phyloP scores from a whole-genome alignment of 768 basidiomycete species.

The Crucibulum laeve region DNA sequence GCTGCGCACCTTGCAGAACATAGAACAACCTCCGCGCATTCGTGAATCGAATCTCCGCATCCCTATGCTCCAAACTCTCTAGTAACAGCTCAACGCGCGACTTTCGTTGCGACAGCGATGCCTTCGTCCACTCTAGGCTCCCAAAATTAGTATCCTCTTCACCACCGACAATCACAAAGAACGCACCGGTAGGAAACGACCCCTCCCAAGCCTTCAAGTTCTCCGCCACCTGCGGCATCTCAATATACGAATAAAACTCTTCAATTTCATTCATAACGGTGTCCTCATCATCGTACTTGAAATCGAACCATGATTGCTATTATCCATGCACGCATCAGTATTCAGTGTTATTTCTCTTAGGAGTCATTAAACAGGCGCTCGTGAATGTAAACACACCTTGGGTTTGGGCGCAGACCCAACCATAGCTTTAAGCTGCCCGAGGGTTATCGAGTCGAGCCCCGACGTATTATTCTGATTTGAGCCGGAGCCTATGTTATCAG shows the following conservation, averaged over 20 bases:
- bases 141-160: no score
- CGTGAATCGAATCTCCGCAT: slow-evolving; percentile 79
- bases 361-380: neutral
- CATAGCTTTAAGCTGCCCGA: slow-evolving; percentile 77
- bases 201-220: slow-evolving; percentile 86
- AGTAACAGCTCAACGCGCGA: slow-evolving; percentile 76
- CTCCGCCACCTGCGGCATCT: slow-evolving; percentile 87
- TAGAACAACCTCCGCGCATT: slow-evolving; percentile 88
- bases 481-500: neutral
- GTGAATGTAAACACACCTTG: slow-evolving; percentile 44
- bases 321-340: neutral
- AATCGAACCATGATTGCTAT: slow-evolving; percentile 87
- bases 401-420: slow-evolving; percentile 68
- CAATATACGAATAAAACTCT: slow-evolving; percentile 97
- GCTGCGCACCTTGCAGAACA: slow-evolving; percentile 76
- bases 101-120: slow-evolving; percentile 55
- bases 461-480: slow-evolving; percentile 26
- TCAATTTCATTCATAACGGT: slow-evolving; percentile 95
- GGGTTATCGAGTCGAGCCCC: slow-evolving; percentile 68
- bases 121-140: slow-evolving; percentile 78
- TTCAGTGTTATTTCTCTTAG: slow-evolving; percentile 5
- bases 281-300: slow-evolving; percentile 94
- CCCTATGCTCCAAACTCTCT: slow-evolving; percentile 83
- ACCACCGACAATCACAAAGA: slow-evolving; percentile 1
- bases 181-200: slow-evolving; percentile 73